Evolutionary conservation across 2,329 filamentous ascomycete genomes (phyloP).

Genomic region (Neopestalotiopsis clavispora): DNA sequence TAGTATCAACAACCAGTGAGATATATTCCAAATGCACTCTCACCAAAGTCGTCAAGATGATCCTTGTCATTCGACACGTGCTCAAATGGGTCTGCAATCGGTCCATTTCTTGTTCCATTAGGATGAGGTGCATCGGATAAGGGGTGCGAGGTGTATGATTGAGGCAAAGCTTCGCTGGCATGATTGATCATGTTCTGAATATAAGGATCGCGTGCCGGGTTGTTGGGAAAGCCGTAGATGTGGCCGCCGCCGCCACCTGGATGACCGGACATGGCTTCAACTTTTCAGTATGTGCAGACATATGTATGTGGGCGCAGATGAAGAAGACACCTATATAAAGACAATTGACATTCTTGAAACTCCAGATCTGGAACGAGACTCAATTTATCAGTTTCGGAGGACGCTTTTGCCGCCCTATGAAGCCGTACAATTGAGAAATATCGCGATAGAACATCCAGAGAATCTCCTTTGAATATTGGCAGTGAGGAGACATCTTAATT

Average conservation of each 20-base stretch:
- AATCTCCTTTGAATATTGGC: neutral
- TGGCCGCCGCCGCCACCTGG: conserved; percentile 17
- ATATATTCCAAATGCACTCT: conserved; percentile 5
- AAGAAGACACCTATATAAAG: neutral
- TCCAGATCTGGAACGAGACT: neutral
- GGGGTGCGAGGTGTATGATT: conserved; percentile 20
- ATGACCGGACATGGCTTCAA: conserved; percentile 28
- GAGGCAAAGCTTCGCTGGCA: conserved; percentile 28
- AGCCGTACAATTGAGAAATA: neutral
- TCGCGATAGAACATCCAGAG: neutral
- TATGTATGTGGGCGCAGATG: neutral
- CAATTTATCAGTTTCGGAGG: neutral
- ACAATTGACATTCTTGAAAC: neutral
- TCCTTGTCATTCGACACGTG: conserved; percentile 18
- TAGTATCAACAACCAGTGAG: neutral
- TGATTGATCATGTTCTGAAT: conserved; percentile 36
- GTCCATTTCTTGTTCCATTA: neutral
- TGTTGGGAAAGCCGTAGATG: conserved; percentile 25
- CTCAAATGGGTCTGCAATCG: neutral
- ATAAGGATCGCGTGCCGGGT: conserved; percentile 28
- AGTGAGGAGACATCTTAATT: neutral
- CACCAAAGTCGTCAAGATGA: conserved; percentile 35
- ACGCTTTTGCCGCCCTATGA: neutral
- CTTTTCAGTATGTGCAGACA: neutral
- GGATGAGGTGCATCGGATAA: conserved; percentile 8